A percentile compares a stretch with the other conserved stretches of the same genome.
phyloP scores from a whole-genome alignment of 768 basidiomycete genomes.

The Podaxis pistillaris region DNA sequence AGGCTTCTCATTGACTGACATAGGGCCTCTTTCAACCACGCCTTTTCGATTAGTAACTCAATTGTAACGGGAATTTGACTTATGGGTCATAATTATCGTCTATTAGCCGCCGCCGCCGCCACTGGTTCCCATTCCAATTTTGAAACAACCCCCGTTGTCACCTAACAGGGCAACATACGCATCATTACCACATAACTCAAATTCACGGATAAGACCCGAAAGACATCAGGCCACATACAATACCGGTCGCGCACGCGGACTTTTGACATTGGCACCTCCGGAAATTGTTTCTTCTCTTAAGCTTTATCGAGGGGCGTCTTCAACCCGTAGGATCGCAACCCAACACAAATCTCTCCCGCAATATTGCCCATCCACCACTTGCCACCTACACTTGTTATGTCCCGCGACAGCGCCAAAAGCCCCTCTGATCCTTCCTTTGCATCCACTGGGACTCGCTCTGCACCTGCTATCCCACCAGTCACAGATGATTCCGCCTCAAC shows the following conservation, averaged over 20 bases:
- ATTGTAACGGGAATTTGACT: not conserved
- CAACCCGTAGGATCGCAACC: not conserved
- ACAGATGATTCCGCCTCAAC: conserved; percentile 4
- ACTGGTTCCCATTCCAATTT: not conserved
- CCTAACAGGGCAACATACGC: not conserved
- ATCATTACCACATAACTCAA: not conserved
- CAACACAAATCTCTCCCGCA: not conserved
- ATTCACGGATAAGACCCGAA: conserved; percentile 29
- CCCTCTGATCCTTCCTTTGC: not conserved
- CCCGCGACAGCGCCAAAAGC: not conserved
- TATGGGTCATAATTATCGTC: conserved; percentile 55
- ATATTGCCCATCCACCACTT: not conserved
- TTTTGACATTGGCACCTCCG: not conserved
- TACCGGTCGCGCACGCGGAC: conserved; percentile 1
- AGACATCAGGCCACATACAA: not conserved
- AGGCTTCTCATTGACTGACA: not conserved
- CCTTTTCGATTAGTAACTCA: not conserved
- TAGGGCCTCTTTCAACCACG: not conserved
- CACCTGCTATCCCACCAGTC: not conserved
- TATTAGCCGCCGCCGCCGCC: conserved; percentile 46
- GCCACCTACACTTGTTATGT: not conserved
- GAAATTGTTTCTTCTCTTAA: not conserved
- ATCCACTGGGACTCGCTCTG: not conserved
- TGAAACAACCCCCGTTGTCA: conserved; percentile 3
- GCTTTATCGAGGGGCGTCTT: not conserved